Conservation (phyloP, 2,329 filamentous ascomycete genomes). For the Lachnellula hyalina region DNA sequence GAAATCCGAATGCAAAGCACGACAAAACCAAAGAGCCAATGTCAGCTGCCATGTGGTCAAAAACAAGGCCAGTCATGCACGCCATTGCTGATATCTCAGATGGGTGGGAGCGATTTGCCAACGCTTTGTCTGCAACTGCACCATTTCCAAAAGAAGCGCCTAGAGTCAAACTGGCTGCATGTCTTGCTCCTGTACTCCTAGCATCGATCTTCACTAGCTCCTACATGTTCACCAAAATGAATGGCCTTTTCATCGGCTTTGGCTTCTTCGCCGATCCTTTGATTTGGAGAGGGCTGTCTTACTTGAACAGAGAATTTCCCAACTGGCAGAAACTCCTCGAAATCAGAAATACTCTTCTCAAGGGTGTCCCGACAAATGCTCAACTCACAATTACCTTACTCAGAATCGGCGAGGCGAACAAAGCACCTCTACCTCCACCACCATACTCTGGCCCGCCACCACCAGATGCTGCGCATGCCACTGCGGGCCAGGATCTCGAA, state of each 20-base stretch:
- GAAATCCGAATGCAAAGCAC: constrained; percentile 9
- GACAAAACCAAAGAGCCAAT: constrained; percentile 19
- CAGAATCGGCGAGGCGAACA: constrained; percentile 75
- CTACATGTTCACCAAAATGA: constrained; percentile 58
- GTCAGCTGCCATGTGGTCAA: constrained; percentile 17
- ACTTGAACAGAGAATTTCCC: constrained; percentile 58
- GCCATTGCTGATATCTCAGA: constrained; percentile 43
- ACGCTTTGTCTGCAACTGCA: constrained; percentile 31
- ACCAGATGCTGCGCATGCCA: constrained; percentile 37
- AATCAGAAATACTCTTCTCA: constrained; percentile 69
- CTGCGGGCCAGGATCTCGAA: constrained; percentile 46
- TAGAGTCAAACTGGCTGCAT: constrained; percentile 48
- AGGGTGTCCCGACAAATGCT: constrained; percentile 79
- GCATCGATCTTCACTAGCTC: constrained; percentile 49
- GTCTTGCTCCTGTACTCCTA: constrained; percentile 48
- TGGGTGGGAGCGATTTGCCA: constrained; percentile 47
- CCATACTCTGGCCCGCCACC: constrained; percentile 35
- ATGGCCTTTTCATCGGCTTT: constrained; percentile 64
- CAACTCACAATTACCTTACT: constrained; percentile 77
- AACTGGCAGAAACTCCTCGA: constrained; percentile 72
- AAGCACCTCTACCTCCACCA: constrained; percentile 67
- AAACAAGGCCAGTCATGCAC: constrained; percentile 30
- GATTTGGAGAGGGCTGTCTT: constrained; percentile 52
- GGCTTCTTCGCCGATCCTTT: constrained; percentile 77
- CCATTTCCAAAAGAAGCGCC: constrained; percentile 54